Evolutionary conservation across 140 eudicot genomes (phyloP), one percentile per base, ranked within the genome.

Genomic region (Flaveria floridana): DNA sequence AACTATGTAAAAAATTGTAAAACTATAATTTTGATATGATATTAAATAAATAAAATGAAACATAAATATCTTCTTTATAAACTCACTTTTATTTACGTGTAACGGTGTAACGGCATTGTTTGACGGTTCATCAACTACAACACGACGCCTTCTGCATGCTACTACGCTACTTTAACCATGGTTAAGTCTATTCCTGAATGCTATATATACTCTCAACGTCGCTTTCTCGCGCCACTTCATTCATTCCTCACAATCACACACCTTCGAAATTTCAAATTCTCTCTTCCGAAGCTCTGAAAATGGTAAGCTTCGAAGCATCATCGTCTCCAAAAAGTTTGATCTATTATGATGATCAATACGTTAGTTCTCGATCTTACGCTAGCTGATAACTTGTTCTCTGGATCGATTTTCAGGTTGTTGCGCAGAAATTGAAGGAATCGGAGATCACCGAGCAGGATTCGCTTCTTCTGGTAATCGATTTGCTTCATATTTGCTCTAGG

Each of bases 401-500:
- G 64, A 41, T 34, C 50, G 50, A 30, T 71, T 84, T 75, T 68
- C 91, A 94, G 99, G 95, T 90, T 55, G 90, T 87, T 51, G 96
- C 90, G 3, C 99, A 94, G 93, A 90, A 90, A 47, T 15, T 90
- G 77, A 90, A 90, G 89, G 97, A 94, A 88, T 69, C 91, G 44
- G 97, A 88, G 87, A 87, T 90, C 81, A 94, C 99, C 0, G 97
- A 94, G 85, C 96, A 90, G 87, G 99, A 90, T 74, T 94, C 99
- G n/a, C 99, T 94, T 63, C 90, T 94, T 47, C 87, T 94, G 55
- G 99, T 94, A 86, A 85, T 7, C 2, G 44, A 66, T 53, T 23
- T 78, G 48, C 41, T 13, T 62, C 73, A 20, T 7, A 44, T 75
- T 50, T 39, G 58, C 69, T 44, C 0, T 26, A 52, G 0, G 44